Evolutionary conservation across 495 filamentous ascomycete genomes (phyloP).

Genomic region (Penicillium malachiteum): DNA sequence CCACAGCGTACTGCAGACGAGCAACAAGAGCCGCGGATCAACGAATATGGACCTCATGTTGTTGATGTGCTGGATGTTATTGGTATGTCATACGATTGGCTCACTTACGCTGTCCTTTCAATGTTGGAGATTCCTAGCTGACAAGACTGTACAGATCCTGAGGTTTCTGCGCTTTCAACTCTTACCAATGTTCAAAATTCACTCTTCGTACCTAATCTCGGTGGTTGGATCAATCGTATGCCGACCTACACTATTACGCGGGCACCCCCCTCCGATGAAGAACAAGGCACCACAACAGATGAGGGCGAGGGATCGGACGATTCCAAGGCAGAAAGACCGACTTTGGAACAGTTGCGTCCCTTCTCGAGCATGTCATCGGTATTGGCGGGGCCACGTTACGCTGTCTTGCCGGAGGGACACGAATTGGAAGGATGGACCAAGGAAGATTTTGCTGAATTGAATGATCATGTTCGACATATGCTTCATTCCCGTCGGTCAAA

Average conservation of each 20-base stretch:
- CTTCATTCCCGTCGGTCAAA: conserved; percentile 72
- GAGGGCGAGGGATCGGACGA: conserved; percentile 28
- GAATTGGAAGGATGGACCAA: conserved; percentile 66
- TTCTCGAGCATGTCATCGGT: conserved; percentile 37
- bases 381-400: conserved; percentile 35
- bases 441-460: conserved; percentile 67
- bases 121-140: neutral
- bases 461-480: conserved; percentile 81
- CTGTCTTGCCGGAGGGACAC: conserved; percentile 54
- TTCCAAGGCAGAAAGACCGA: conserved; percentile 24
- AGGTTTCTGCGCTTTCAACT: conserved; percentile 70
- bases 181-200: conserved; percentile 81
- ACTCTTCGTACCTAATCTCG: conserved; percentile 71
- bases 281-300: conserved; percentile 32
- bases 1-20: conserved; percentile 3
- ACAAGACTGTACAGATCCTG: conserved; percentile 55
- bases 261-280: conserved; percentile 32
- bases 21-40: conserved; percentile 8
- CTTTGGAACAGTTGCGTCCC: conserved; percentile 24
- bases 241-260: conserved; percentile 73
- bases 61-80: conserved; percentile 72
- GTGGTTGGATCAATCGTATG: conserved; percentile 62
- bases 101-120: neutral
- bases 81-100: conserved; percentile 44
- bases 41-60: conserved; percentile 57